These are phyloP conservation scores for Phaeoacremonium minimum DNA, from an alignment of 2,329 filamentous ascomycete species.

Conservation along the genomic window DNA sequence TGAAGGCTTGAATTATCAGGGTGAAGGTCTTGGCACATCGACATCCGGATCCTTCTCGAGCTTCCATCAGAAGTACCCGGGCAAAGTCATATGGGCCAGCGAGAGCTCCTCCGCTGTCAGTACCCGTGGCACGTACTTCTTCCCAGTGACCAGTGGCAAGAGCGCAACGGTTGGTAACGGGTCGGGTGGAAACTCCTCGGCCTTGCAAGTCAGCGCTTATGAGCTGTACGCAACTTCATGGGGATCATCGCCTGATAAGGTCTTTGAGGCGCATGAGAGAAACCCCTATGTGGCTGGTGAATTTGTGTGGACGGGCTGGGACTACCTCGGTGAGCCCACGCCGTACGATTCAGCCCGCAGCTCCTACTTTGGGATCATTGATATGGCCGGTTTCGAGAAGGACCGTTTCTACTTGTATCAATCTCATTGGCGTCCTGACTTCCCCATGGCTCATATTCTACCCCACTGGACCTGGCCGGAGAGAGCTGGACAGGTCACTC, in stretches of 20 bases:
- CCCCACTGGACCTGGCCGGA: conserved; percentile 54
- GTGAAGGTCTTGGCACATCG: conserved; percentile 36
- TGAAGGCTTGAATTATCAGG: conserved; percentile 51
- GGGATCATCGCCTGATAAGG: conserved; percentile 47
- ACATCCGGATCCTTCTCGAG: conserved; percentile 26
- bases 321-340: conserved; percentile 46
- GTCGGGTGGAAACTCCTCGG: conserved; percentile 30
- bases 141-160: conserved; percentile 38
- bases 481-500: conserved; percentile 39
- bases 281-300: conserved; percentile 48
- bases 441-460: conserved; percentile 45
- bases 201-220: conserved; percentile 40
- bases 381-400: conserved; percentile 53
- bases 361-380: conserved; percentile 53
- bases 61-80: conserved; percentile 39
- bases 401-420: conserved; percentile 53
- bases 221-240: conserved; percentile 44
- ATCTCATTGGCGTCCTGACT: conserved; percentile 43
- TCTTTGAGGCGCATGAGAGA: conserved; percentile 42
- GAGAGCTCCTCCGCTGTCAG: conserved; percentile 41
- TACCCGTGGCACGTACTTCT: conserved; percentile 46
- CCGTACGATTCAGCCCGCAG: conserved; percentile 42
- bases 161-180: conserved; percentile 31
- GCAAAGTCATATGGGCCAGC: conserved; percentile 39
- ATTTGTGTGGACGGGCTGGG: conserved; percentile 48